A percentile compares a stretch with the other conserved stretches of the same genome.
Conservation (phyloP, 495 filamentous ascomycete genomes). For the Hypomontagnella submonticulosa region DNA sequence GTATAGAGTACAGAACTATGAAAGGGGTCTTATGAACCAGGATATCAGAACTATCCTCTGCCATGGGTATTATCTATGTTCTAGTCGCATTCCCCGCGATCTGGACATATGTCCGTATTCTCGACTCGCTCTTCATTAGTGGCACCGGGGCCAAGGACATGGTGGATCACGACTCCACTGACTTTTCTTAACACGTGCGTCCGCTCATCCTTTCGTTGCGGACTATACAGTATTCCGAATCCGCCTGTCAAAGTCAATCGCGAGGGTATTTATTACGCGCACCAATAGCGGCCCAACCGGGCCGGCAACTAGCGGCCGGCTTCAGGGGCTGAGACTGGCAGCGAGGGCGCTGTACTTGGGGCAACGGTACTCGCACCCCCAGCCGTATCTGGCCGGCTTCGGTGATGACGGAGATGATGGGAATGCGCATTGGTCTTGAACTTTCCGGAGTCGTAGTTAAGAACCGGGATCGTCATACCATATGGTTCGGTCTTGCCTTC, state of each 20-base stretch:
- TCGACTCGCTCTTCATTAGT: background rate
- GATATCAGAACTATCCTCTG: constrained; percentile 21
- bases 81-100: constrained; percentile 8
- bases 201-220: constrained; percentile 2
- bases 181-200: background rate
- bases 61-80: constrained; percentile 33
- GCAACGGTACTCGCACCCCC: constrained; percentile 34
- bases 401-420: constrained; percentile 42
- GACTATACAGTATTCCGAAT: constrained; percentile 3
- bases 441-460: constrained; percentile 53
- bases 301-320: constrained; percentile 24
- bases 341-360: constrained; percentile 38
- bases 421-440: constrained; percentile 41
- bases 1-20: constrained; percentile 28
- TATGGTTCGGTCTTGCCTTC: constrained; percentile 73
- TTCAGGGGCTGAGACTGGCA: constrained; percentile 43
- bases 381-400: constrained; percentile 44
- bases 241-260: background rate
- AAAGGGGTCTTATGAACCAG: constrained; percentile 20
- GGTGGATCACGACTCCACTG: constrained; percentile 5
- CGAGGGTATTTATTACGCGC: background rate
- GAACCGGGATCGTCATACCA: constrained; percentile 68
- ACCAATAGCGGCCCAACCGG: background rate
- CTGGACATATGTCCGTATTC: constrained; percentile 3
- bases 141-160: constrained; percentile 1